A percentile compares a stretch with the other conserved stretches of the same genome.
Evolutionary conservation across 768 basidiomycete species (phyloP).

Genomic region (Sistotremastrum niveocremeum): DNA sequence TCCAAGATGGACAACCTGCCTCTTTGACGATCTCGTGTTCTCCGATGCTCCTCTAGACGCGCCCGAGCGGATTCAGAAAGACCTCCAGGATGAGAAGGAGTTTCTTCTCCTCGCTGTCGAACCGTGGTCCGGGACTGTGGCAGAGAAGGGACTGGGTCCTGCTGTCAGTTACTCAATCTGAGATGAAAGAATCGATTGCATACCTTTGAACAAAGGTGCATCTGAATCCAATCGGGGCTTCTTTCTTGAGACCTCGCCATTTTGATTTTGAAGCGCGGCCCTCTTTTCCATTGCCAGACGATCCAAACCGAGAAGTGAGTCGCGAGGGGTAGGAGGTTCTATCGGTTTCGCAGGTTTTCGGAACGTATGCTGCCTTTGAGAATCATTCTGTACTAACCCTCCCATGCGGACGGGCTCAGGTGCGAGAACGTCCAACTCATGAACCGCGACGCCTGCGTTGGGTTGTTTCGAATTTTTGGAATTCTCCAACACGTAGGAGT

Average conservation of each 20-base stretch:
- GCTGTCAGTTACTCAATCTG: not conserved
- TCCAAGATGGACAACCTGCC: slow-evolving; percentile 25
- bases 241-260: slow-evolving; percentile 46
- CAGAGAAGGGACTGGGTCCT: slow-evolving; percentile 54
- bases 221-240: slow-evolving; percentile 43
- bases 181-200: slow-evolving; percentile 6
- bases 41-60: slow-evolving; percentile 65
- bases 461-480: slow-evolving; percentile 41
- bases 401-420: slow-evolving; percentile 68
- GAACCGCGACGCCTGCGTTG: slow-evolving; percentile 63
- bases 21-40: slow-evolving; percentile 52
- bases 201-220: slow-evolving; percentile 82
- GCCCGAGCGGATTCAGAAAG: slow-evolving; percentile 62
- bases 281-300: slow-evolving; percentile 81
- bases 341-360: slow-evolving; percentile 57
- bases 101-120: slow-evolving; percentile 75
- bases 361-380: slow-evolving; percentile 63
- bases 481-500: slow-evolving; percentile 57
- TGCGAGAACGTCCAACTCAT: slow-evolving; percentile 71
- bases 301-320: slow-evolving; percentile 79
- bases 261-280: slow-evolving; percentile 33
- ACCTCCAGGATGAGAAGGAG: slow-evolving; percentile 87
- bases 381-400: slow-evolving; percentile 59
- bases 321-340: slow-evolving; percentile 64
- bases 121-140: slow-evolving; percentile 46